Evolutionary conservation across 2,329 filamentous ascomycete genomes (phyloP).

Genomic region (Coleophoma eucalyptorum): DNA sequence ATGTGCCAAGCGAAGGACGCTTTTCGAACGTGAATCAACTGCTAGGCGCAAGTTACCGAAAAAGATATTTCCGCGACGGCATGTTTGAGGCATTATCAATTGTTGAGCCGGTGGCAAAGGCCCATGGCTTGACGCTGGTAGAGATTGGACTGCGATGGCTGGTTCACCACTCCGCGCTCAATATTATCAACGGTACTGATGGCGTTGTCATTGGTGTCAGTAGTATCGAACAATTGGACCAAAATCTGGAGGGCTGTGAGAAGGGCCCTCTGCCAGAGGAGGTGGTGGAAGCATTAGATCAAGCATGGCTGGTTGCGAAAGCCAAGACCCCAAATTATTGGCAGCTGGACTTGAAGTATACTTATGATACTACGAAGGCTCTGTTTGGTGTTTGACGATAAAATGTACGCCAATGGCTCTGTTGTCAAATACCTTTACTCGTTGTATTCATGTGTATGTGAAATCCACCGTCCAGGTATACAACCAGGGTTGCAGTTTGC

Average conservation of each 20-base stretch:
- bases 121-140: slow-evolving; percentile 64
- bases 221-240: slow-evolving; percentile 49
- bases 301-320: slow-evolving; percentile 30
- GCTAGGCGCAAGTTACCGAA: slow-evolving; percentile 32
- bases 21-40: slow-evolving; percentile 30
- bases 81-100: slow-evolving; percentile 40
- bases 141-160: slow-evolving; percentile 74
- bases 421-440: too few relatives aligned
- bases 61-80: slow-evolving; percentile 36
- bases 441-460: too few relatives aligned
- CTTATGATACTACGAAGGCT: background rate
- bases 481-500: too few relatives aligned
- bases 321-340: slow-evolving; percentile 27
- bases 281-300: slow-evolving; percentile 32
- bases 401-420: too few relatives aligned
- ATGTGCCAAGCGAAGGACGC: slow-evolving; percentile 28
- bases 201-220: slow-evolving; percentile 56
- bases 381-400: too few relatives aligned
- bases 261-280: slow-evolving; percentile 37
- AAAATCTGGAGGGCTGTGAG: slow-evolving; percentile 39
- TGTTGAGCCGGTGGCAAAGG: slow-evolving; percentile 33
- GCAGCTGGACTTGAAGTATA: slow-evolving; percentile 18
- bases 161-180: slow-evolving; percentile 63
- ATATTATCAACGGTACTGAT: slow-evolving; percentile 44
- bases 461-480: too few relatives aligned